Base-by-base conservation (phyloP, 163 green algal species). In the Scenedesmus sp. region DNA sequence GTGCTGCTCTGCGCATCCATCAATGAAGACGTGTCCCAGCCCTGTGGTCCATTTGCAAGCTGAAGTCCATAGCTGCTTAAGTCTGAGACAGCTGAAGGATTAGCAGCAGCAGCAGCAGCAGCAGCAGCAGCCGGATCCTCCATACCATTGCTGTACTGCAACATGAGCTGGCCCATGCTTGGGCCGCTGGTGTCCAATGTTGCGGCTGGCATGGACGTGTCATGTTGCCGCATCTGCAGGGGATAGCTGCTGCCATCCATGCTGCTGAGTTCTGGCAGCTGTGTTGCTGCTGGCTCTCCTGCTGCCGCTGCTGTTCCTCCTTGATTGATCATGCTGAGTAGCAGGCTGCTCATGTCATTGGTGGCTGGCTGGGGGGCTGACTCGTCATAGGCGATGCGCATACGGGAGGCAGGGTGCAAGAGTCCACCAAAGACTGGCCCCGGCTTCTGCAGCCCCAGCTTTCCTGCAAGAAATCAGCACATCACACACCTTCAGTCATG, bases 231-330 rank as follows among this genome's bases (percentile, higher is more conserved):
- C 30, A 40, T 76, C 5, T 82, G 73, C 15, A 82, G 9, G 6
- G 37, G 73, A 12, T 46, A 82, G 73, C 73, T 53, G n/a, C n/a
- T n/a, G 73, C 70, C 70, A 81, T 81, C 70, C 70, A 81, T 26
- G n/a, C 73, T 82, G 35, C 1, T 46, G 13, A 35, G 10, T 4
- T 30, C 20, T 53, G 73, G 33, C 33, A 16, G 73, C 73, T 46
- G 73, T 0, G 15, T n/a, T 76, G 65, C 3, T 40, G 30, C 65
- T 40, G 65, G 7, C 65, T 33, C 51, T 3, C 24, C 51, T 61
- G 30, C 30, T 76, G 30, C 30, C 40, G 65, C 30, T 76, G 65
- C 30, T 76, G 65, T 5, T 40, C 15, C 65, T 76, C 65, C 65
- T 40, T 76, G 30, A 7, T 76, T 76, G 1, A 76, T 40, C 65